Evolutionary conservation across 257 asterid genomes (phyloP), one percentile per base, ranked within the genome.

Genomic region (Solanum paucissectum): DNA sequence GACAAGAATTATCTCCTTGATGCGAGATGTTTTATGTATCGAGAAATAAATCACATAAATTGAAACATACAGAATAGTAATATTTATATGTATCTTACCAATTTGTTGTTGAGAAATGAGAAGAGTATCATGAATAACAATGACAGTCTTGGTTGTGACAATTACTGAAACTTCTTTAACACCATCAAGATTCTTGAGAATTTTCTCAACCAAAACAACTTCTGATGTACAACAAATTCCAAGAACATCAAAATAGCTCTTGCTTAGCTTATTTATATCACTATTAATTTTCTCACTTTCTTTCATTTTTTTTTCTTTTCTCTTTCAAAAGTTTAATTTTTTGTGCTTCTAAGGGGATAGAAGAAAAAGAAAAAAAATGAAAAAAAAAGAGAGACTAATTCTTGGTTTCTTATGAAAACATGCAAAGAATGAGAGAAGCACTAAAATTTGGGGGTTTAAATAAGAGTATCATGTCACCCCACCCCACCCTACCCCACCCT

Each of bases 241-340:
- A 92, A 97, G 40, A 0, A 97, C 99, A 83, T 97, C 99, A 9
- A 97, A 94, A 66, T 97, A 97, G 88, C 98, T 95, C 55, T 97
- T 96, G 34, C 62, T 42, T 6, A 86, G 9, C 8, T 71, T 46
- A 36, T 68, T 68, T 66, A 29, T 86, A 27, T 72, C 40, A 79
- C 10, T 44, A 29, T 27, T 79, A 29, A 5, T 32, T 42, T 79
- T 49, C 44, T 49, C 85, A 49, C 68, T 82, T 82, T 82, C 85
- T 52, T 4, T 32, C 85, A 82, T 25, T 42, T n/a, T 76, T n/a
- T 75, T 21, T 11, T 38, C 46, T 12, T 38, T 40, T 77, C 11
- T 6, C 34, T 25, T 8, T 9, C 18, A 7, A 69, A 7, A 55
- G 64, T 55, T 55, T 0, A 55, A 18, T 6, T 55, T 55, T 20